phyloP scores from a whole-genome alignment of 2,329 filamentous ascomycete species.

The Monilinia polystroma region DNA sequence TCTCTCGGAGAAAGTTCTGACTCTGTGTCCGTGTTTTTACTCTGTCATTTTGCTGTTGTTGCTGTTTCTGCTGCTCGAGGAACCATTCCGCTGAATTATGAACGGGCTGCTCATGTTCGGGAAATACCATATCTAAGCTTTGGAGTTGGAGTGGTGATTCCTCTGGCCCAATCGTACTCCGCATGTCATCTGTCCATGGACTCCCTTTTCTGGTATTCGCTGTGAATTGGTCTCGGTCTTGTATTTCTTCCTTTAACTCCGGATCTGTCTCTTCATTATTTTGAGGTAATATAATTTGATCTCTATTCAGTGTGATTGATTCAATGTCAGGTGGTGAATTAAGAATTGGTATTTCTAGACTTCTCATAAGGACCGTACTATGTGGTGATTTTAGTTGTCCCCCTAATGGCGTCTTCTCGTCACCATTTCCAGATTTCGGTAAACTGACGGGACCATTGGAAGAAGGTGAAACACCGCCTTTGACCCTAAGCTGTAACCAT shows the following conservation, averaged over 20 bases:
- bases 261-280: not conserved
- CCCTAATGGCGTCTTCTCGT: slow-evolving; percentile 27
- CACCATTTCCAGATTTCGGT: slow-evolving; percentile 26
- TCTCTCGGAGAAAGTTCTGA: not conserved
- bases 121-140: slow-evolving; percentile 25
- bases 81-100: slow-evolving; percentile 32
- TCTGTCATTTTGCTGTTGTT: slow-evolving; percentile 4
- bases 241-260: not conserved
- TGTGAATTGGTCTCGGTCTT: not conserved
- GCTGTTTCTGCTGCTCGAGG: slow-evolving; percentile 14
- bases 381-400: slow-evolving; percentile 34
- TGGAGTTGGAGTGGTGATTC: slow-evolving; percentile 1
- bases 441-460: slow-evolving; percentile 30
- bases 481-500: slow-evolving; percentile 31
- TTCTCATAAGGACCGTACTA: not conserved
- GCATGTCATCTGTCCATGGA: slow-evolving; percentile 37
- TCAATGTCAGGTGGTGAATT: too few species aligned
- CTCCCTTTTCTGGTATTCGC: slow-evolving; percentile 27
- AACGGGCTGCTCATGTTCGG: slow-evolving; percentile 21
- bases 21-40: not conserved
- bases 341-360: not conserved
- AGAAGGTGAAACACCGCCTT: slow-evolving; percentile 34
- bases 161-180: slow-evolving; percentile 20
- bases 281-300: slow-evolving; percentile 12
- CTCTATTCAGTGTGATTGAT: not conserved